Percentiles rank a stretch among this genome's conserved stretches.
phyloP scores from a whole-genome alignment of 2,329 filamentous ascomycete species.

The Fusarium foetens region DNA sequence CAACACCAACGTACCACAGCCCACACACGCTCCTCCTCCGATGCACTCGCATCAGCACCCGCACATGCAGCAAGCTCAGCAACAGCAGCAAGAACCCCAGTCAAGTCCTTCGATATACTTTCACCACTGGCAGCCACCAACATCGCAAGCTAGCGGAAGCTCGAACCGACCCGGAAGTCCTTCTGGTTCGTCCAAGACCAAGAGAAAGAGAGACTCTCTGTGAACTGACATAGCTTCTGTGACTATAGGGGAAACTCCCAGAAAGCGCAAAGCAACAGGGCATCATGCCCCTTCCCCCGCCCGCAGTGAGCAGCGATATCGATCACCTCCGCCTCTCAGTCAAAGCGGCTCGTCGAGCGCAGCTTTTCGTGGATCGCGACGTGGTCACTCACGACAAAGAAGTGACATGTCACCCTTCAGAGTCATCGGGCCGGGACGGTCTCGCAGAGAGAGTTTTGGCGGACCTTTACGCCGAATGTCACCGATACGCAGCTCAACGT shows the following conservation, averaged over 20 bases:
- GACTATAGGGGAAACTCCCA: constrained; percentile 77
- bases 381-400: constrained; percentile 50
- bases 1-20: constrained; percentile 57
- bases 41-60: constrained; percentile 59
- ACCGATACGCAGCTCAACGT: constrained; percentile 40
- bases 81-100: constrained; percentile 61
- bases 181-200: constrained; percentile 74
- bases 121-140: constrained; percentile 91
- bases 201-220: constrained; percentile 58
- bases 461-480: constrained; percentile 41
- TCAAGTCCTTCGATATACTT: constrained; percentile 85
- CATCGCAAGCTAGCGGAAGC: constrained; percentile 67
- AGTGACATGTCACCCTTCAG: constrained; percentile 53
- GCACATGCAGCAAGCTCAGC: constrained; percentile 64
- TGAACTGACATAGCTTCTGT: constrained; percentile 52
- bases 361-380: constrained; percentile 39
- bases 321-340: constrained; percentile 49
- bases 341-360: constrained; percentile 44
- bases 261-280: constrained; percentile 82
- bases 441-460: constrained; percentile 43
- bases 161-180: constrained; percentile 77
- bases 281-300: constrained; percentile 42
- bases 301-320: constrained; percentile 45
- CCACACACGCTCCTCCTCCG: constrained; percentile 41
- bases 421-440: constrained; percentile 39